Base-by-base conservation (phyloP, 768 basidiomycete genomes). In the Boletellus emodensis region DNA sequence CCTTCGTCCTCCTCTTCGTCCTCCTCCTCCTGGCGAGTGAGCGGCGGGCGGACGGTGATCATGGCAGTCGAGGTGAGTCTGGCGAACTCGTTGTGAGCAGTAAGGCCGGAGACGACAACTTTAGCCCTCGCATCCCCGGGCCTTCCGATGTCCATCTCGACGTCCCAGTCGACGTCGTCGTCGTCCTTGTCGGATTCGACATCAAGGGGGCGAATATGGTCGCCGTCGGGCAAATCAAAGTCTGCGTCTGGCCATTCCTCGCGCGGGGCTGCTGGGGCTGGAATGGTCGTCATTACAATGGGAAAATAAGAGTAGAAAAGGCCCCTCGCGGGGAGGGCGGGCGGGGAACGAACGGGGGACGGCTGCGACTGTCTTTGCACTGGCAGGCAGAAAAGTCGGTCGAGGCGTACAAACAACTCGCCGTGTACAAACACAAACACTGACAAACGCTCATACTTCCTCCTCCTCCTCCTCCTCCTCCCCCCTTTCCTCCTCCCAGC, bases 191-290 rank as follows among this genome's bases (percentile, higher is more conserved):
- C 84, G 18, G 78, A 77, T 55, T 79, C 79, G 15, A 71, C 68
- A 56, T 75, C 79, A 22, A 76, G 76, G 34, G 84, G 68, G 58
- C 84, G 81, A 45, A 89, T 78, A 43, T 81, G 74, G 42, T 79
- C 79, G 38, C 81, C 89, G 42, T 92, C 90, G 48, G 86, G 84
- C 18, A 92, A 72, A 65, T 90, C 90, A 64, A 92, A 91, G 70
- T 92, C 90, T 54, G 86, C 85, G 68, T 92, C 90, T 39, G 81
- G 77, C 89, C 90, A 92, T 72, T 90, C 87, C 70, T 92, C 89
- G 55, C 80, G 78, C 48, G 72, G 68, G 54, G 77, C 72, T 40
- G 78, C 71, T 12, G 83, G 84, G 6, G 84, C 80, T 34, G 80
- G 81, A 36, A 83, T 72, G 44, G 84, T 71, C 49, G 75, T 66